Evolutionary conservation across 1,284 basidiomycete genomes (phyloP), one percentile per base, ranked within the genome.

Genomic region (Porodaedalea pini): DNA sequence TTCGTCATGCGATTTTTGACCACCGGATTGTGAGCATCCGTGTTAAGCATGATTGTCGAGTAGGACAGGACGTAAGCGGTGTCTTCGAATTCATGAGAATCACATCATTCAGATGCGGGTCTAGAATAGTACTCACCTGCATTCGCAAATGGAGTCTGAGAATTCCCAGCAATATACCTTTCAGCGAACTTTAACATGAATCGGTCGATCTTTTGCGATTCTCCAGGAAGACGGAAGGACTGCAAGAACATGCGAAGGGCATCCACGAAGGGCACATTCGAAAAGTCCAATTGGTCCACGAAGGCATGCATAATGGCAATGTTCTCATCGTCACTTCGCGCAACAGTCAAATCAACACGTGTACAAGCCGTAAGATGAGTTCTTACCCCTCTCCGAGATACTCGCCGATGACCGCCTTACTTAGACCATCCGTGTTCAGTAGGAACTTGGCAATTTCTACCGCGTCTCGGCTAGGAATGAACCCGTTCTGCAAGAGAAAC

Each of bases 141-240:
- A 66, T 89, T 90, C 57, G 91, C 90, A 67, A 98, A 98, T 4
- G 82, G 77, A 1, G 88, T 89, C 62, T 86, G 80, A 0, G 84
- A 73, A 69, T 98, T 97, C 57, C 87, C 86, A 36, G 87, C 91
- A 63, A 96, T 92, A 69, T 94, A 98, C 21, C 94, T 82, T 68
- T 97, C 94, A 3, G 95, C 94, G 68, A 97, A 98, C 71, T 98
- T 98, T 58, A 98, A 82, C 92, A 98, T 95, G 74, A 86, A 98
- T n/a, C 95, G 85, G 79, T 98, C 95, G 64, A 98, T 98, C 76
- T 98, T 98, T 72, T 98, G 95, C 0, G 93, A 78, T 73, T 98
- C 95, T 49, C 95, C 95, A 2, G 95, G 95, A 23, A 98, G 80
- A 57, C 95, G 88, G 82, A 98, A 98, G 0, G 93, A 83, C 71